phyloP scores from a whole-genome alignment of 2,329 filamentous ascomycete genomes.

The Epichloe amarillans region DNA sequence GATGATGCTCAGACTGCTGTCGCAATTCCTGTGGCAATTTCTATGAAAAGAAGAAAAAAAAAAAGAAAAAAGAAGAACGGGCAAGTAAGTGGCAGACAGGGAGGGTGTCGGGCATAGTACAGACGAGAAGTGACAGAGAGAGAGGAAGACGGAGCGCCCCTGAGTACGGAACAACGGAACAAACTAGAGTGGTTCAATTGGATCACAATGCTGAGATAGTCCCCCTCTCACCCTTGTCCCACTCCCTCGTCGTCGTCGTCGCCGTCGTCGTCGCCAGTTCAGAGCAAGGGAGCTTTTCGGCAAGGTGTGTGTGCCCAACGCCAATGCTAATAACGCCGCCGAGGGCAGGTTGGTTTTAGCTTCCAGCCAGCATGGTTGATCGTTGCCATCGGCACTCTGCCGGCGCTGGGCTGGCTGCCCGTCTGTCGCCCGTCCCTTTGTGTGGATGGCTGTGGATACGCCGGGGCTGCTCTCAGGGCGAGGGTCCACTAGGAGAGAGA shows the following conservation, averaged over 20 bases:
- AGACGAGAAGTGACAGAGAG: no score
- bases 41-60: neutral
- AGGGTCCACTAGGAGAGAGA: neutral
- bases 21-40: neutral
- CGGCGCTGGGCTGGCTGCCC: neutral
- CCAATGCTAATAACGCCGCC: no score
- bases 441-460: neutral
- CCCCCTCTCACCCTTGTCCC: neutral
- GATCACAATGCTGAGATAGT: neutral
- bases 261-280: neutral
- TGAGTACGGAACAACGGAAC: no score
- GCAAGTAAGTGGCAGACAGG: neutral
- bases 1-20: neutral
- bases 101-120: no score
- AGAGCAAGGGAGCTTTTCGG: neutral
- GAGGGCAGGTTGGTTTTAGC: neutral
- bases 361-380: neutral
- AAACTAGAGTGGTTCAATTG: neutral
- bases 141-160: no score
- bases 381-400: slow-evolving; percentile 5
- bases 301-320: neutral
- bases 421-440: neutral
- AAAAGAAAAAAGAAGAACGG: neutral
- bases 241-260: neutral
- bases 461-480: neutral